Evolutionary conservation across 1,139 yeast species (phyloP), one percentile per base, ranked within the genome.

Genomic region (Tardiomyces depauwii): DNA sequence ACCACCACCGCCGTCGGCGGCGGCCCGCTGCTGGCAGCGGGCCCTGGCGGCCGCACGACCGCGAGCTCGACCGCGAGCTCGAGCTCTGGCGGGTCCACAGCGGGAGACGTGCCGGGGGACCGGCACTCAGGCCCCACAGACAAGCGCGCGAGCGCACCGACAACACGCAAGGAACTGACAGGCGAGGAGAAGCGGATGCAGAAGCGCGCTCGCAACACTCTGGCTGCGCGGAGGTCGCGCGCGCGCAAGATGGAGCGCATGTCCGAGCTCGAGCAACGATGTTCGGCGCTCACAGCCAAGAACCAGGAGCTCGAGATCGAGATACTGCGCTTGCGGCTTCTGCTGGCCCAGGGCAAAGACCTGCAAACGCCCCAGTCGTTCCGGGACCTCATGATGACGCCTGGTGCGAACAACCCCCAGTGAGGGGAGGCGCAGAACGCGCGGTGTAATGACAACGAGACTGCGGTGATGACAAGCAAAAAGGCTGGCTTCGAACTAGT

Each of bases 141-240:
- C 11, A 30, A 30, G 36, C 36, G 36, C 16, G 16, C 36, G 5
- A 30, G 36, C 16, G 36, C 36, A 3, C 36, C 36, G 4, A 30
- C 36, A 30, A 30, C 36, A 30, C 36, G 36, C 16, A 30, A 30
- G 36, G 36, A 30, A 30, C 36, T 30, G 36, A 30, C 36, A 3
- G 36, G 36, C 36, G 36, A 30, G 36, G 36, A 30, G 36, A 30
- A 30, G 36, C n/a, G 16, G 36, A 30, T 30, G 36, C 36, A 30
- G 36, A 89, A 89, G 70, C 81, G 98, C 62, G 97, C 97, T 36
- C 81, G 91, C 66, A 91, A 91, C 73, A 91, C 98, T 21, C 96
- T 89, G 65, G 97, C 97, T 54, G 98, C 98, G 18, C 80, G 97
- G 65, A 78, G 97, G 61, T 88, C 96, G 39, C 76, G 98, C 59